These are phyloP conservation scores for Drosera spatulata DNA, from an alignment of 179 eudicot genomes.

Conservation along the genomic window DNA sequence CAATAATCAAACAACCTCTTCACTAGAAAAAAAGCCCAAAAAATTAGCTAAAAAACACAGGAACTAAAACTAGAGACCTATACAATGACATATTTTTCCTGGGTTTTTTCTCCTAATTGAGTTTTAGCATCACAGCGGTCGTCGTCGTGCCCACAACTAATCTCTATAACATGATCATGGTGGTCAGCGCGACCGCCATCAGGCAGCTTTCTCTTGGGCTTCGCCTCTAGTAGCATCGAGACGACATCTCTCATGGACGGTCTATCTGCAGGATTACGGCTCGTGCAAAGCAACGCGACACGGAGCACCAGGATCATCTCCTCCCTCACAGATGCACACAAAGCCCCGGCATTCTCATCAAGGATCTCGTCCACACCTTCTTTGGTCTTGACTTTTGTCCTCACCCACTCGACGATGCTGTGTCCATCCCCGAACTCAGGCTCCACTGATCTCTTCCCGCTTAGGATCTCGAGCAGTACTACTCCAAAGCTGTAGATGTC, in stretches of 20 bases:
- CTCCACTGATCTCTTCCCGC: conserved; percentile 72
- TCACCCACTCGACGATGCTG: conserved; percentile 88
- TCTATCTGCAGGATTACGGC: conserved; percentile 71
- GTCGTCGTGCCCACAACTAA: conserved; percentile 1
- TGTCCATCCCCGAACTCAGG: conserved; percentile 84
- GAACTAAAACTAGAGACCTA: background rate
- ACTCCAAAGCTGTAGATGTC: conserved; percentile 95
- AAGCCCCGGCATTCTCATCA: conserved; percentile 73
- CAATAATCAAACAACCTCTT: too few relatives aligned
- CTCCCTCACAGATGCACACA: conserved; percentile 59
- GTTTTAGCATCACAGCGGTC: conserved; percentile 16
- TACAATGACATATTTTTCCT: conserved; percentile 12
- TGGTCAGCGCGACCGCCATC: conserved; percentile 8
- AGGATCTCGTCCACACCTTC: conserved; percentile 46
- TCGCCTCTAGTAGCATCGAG: conserved; percentile 89
- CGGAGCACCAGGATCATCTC: conserved; percentile 71
- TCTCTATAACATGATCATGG: conserved; percentile 3
- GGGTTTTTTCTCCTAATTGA: conserved; percentile 20
- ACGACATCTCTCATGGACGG: conserved; percentile 98
- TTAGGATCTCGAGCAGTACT: conserved; percentile 64
- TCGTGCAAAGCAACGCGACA: conserved; percentile 81
- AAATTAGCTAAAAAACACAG: conserved; percentile 3
- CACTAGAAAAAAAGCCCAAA: too few relatives aligned
- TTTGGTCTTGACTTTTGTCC: conserved; percentile 49
- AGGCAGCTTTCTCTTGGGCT: conserved; percentile 68